Conservation (phyloP, 257 asterid species). For the Fraxinus quadrangulata region DNA sequence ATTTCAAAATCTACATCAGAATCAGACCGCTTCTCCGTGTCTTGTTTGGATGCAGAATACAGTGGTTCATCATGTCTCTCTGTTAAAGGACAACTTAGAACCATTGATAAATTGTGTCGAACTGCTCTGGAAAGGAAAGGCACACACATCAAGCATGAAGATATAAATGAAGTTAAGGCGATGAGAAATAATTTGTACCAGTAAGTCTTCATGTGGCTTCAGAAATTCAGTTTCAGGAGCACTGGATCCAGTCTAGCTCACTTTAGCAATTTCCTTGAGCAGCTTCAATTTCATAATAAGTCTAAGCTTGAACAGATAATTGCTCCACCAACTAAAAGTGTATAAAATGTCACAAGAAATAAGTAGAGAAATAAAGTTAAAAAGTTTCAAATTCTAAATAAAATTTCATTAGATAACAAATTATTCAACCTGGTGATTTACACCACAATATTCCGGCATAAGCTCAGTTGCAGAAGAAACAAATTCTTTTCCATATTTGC, state of each 20-base stretch:
- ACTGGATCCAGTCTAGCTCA: constrained; percentile 88
- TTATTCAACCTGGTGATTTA: constrained; percentile 85
- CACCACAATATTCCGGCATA: constrained; percentile 88
- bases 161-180: background rate
- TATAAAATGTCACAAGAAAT: constrained; percentile 9
- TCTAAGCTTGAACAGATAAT: constrained; percentile 74
- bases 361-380: constrained; percentile 6
- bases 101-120: constrained; percentile 69
- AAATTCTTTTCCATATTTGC: constrained; percentile 92
- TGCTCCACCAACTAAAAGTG: constrained; percentile 73
- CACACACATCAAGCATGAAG: constrained; percentile 19
- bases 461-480: constrained; percentile 92
- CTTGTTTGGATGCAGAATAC: constrained; percentile 44
- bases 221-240: constrained; percentile 67
- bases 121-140: constrained; percentile 61
- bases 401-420: constrained; percentile 7
- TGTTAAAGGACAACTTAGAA: constrained; percentile 62
- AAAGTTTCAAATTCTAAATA: background rate
- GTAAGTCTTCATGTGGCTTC: constrained; percentile 86
- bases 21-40: constrained; percentile 43
- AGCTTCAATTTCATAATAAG: constrained; percentile 79
- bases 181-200: constrained; percentile 46
- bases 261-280: constrained; percentile 91
- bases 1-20: constrained; percentile 65
- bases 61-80: constrained; percentile 47